These are phyloP conservation scores for Elaeagnus macrophylla DNA, from an alignment of 306 rosid genomes.

Conservation along the genomic window DNA sequence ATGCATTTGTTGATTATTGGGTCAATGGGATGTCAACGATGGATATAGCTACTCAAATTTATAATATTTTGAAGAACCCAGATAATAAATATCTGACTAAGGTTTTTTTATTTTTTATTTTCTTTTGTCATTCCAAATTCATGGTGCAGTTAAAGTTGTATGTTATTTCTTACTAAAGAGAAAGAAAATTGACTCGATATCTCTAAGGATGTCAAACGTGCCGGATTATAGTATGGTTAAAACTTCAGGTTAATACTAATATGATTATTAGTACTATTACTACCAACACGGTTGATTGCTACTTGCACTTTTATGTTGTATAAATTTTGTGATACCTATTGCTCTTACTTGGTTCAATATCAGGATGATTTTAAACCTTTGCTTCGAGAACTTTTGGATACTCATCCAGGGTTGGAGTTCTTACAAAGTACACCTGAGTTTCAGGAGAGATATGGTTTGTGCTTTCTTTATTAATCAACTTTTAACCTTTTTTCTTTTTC, in stretches of 20 bases:
- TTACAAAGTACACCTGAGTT: conserved; percentile 96
- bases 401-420: conserved; percentile 97
- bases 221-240: neutral
- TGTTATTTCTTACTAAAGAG: no score
- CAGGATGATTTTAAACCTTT: conserved; percentile 97
- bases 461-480: conserved; percentile 16
- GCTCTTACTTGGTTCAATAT: conserved; percentile 16
- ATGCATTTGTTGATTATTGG: conserved; percentile 81
- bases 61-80: conserved; percentile 71
- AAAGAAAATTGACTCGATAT: conserved; percentile 1
- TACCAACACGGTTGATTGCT: no score
- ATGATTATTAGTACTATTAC: no score
- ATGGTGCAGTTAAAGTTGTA: neutral
- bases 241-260: no score
- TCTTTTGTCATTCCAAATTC: conserved; percentile 9
- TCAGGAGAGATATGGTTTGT: conserved; percentile 99
- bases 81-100: conserved; percentile 74
- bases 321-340: conserved; percentile 5
- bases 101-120: conserved; percentile 35
- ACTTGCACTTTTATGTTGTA: neutral
- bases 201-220: conserved; percentile 15
- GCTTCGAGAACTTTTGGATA: conserved; percentile 87
- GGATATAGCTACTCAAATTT: conserved; percentile 84
- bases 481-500: conserved; percentile 1
- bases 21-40: conserved; percentile 67